Percentiles rank a stretch among this genome's conserved stretches.
phyloP scores from a whole-genome alignment of 257 asterid genomes.

The Gardenia jasminoides region DNA sequence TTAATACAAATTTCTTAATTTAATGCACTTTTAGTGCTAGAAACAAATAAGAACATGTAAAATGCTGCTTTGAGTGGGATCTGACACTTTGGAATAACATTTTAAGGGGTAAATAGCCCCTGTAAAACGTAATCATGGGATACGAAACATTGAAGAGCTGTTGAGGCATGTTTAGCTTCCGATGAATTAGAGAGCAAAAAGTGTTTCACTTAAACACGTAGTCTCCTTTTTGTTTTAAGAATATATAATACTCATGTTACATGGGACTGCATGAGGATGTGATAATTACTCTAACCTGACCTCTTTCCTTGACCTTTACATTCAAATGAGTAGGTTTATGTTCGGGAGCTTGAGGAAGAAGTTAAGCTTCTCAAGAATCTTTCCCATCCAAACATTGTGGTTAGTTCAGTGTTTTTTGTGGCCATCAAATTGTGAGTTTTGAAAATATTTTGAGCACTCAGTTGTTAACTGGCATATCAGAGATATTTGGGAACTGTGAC shows the following conservation, averaged over 20 bases:
- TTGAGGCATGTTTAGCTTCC: neutral
- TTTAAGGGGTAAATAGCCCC: neutral
- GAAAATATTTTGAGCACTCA: neutral
- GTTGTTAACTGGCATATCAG: conserved; percentile 17
- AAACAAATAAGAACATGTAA: neutral
- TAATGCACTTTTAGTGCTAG: neutral
- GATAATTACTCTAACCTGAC: neutral
- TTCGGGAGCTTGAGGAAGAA: conserved; percentile 39
- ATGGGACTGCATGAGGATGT: neutral
- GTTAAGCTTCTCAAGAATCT: conserved; percentile 37
- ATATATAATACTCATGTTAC: neutral
- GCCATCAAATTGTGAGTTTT: neutral
- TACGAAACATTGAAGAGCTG: neutral
- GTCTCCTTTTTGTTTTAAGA: neutral
- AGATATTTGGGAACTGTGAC: conserved; percentile 38
- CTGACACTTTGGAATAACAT: neutral
- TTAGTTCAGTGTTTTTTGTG: conserved; percentile 12
- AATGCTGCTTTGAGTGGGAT: neutral
- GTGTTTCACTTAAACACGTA: neutral
- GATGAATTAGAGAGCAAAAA: neutral
- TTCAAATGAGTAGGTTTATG: conserved; percentile 23
- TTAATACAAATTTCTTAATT: too few species aligned
- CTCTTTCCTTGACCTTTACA: neutral
- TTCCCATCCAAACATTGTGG: conserved; percentile 38
- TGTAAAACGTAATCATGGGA: neutral